Percentiles rank a stretch among this genome's conserved stretches.
Conservation (phyloP, 2,329 filamentous ascomycete species). For the Zasmidium angulare region DNA sequence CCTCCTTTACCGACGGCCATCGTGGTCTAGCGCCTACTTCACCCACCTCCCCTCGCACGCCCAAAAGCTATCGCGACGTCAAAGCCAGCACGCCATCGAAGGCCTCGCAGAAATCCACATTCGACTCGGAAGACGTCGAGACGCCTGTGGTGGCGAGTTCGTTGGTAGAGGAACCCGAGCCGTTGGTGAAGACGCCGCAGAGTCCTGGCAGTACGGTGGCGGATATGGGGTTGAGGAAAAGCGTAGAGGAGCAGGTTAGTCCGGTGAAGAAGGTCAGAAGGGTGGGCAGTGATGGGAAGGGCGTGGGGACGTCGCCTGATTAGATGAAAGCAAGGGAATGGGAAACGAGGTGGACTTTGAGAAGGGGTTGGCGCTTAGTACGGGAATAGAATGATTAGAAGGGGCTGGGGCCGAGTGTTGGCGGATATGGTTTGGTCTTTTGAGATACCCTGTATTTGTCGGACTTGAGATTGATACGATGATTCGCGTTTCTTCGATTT, state of each 20-base stretch:
- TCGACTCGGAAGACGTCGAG: conserved; percentile 18
- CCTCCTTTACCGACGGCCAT: conserved; percentile 34
- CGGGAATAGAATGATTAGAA: background rate
- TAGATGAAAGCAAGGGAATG: too few relatives aligned
- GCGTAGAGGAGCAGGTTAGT: conserved; percentile 30
- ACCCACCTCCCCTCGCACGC: conserved; percentile 13
- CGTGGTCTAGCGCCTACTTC: conserved; percentile 38
- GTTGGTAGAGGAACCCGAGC: conserved; percentile 29
- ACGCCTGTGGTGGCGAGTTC: conserved; percentile 20
- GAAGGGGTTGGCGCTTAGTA: background rate
- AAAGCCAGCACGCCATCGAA: conserved; percentile 9
- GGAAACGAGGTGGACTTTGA: too few relatives aligned
- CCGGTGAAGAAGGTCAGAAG: background rate
- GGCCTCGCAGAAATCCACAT: conserved; percentile 17
- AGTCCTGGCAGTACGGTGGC: conserved; percentile 20
- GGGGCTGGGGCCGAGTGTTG: background rate
- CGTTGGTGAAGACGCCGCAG: conserved; percentile 13
- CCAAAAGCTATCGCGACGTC: conserved; percentile 13
- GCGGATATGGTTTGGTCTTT: background rate
- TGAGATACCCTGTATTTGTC: background rate
- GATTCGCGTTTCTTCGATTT: background rate
- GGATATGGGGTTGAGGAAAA: conserved; percentile 34
- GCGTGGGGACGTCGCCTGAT: conserved; percentile 2
- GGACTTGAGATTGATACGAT: background rate
- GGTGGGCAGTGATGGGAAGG: background rate